These are phyloP conservation scores for Fraxinus sp. DNA, from an alignment of 305 asterid genomes.

Conservation along the genomic window DNA sequence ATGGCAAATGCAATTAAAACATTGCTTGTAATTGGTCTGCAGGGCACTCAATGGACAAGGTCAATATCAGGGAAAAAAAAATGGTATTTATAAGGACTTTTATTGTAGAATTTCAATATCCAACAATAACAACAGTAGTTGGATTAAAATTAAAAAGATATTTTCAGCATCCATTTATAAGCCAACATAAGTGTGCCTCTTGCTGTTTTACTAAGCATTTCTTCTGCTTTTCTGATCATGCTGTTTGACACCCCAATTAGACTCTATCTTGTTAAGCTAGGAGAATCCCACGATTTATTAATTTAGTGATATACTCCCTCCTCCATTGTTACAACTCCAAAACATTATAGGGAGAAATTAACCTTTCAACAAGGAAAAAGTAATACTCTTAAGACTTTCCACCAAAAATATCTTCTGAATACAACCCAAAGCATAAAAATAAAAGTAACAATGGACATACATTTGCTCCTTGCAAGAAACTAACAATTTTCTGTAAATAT, in stretches of 20 bases:
- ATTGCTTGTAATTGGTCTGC: not conserved
- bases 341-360: not conserved
- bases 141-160: not conserved
- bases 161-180: not conserved
- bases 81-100: not conserved
- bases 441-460: slow-evolving; percentile 41
- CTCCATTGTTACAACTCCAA: not conserved
- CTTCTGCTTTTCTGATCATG: not conserved
- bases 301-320: not conserved
- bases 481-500: slow-evolving; percentile 82
- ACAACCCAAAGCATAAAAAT: not conserved
- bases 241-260: slow-evolving; percentile 5
- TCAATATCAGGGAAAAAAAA: not conserved
- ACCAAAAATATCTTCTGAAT: slow-evolving; percentile 11
- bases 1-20: not conserved
- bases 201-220: not conserved
- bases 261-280: not conserved
- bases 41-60: not conserved
- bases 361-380: not conserved
- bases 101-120: not conserved
- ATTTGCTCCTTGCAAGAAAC: slow-evolving; percentile 90
- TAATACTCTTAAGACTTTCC: not conserved
- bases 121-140: not conserved
- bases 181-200: not conserved
- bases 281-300: not conserved